Evolutionary conservation across 2,329 filamentous ascomycete genomes (phyloP), one percentile per base, ranked within the genome.

Genomic region (Botryotinia globosa): DNA sequence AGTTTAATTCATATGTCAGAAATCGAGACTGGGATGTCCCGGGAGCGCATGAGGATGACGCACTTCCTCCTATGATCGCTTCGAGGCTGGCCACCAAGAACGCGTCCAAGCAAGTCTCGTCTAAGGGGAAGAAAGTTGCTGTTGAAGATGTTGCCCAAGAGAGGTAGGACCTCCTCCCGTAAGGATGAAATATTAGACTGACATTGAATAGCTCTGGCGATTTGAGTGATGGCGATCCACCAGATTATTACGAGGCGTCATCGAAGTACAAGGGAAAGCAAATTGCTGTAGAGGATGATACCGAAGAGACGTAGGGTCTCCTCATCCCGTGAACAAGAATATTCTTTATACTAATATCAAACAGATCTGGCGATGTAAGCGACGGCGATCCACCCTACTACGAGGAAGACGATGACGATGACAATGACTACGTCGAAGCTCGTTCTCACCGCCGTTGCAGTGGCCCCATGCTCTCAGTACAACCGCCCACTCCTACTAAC

Each of bases 1-100:
- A 39, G 9, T 73, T 73, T 18, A 58, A 70, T 16, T n/a, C n/a
- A n/a, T 16, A 48, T 8, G 25, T 65, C 25, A 42, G 61, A 44
- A 58, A 16, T 14, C 71, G 72, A 65, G 72, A 73, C 32, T 73
- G 72, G 72, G 14, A 72, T 34, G 65, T 72, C n/a, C 14, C 16
- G 16, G 61, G 54, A 16, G 69, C 37, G 45, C 22, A 32, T 14
- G n/a, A n/a, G 32, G 45, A 37, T 20, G 22, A 20, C 18, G 29
- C 10, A 61, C 16, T 56, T 63, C n/a, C 67, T 62, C 51, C 39
- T 8, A 34, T 37, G 20, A 25, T 48, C 29, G 44, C 20, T 37
- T n/a, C 20, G 20, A 39, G 44, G 39, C 22, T n/a, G 10, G 20
- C 34, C 25, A 8, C n/a, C 66, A 48, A 61, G 10, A 25, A 7